Evolutionary conservation across 2,329 filamentous ascomycete genomes (phyloP), one percentile per base, ranked within the genome.

Genomic region (Trematosphaeria pertusa): DNA sequence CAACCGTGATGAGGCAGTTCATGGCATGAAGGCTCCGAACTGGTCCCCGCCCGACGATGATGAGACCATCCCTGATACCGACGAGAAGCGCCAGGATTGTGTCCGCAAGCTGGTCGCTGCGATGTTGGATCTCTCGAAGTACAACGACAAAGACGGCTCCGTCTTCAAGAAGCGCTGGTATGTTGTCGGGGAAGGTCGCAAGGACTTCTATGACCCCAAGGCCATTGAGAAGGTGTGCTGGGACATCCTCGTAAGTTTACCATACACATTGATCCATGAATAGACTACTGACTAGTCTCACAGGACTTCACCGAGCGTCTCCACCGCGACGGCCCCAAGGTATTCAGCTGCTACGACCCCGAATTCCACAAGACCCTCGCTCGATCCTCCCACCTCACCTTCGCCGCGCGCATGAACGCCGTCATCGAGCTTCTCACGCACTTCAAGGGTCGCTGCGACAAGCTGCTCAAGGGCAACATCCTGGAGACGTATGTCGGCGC

Each of bases 191-290:
- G n/a, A 12, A 7, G 24, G 12, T 7, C 24, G 12, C 12, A 12
- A 8, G 8, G 24, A 35, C 34, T 50, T 39, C 41, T 44, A 52
- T 22, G 18, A 28, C 17, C 5, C 15, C 1, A 17, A 31, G 3
- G 34, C 30, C 6, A 46, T 52, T 28, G 49, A 52, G 32, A 52
- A 46, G 28, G 49, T 46, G 2, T 48, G 44, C 37, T 52, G 45
- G 44, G 45, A 52, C 10, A 39, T 52, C 17, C 21, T 46, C n/a
- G 48, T 52, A 48, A 43, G 48, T 45, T 5, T 21, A n/a, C 4
- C 18, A 5, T 6, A 15, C 19, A 22, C 20, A 39, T 14, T 3
- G 12, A 4, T 18, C 34, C 7, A 38, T 26, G 31, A 6, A n/a
- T n/a, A n/a, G n/a, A n/a, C n/a, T 35, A 11, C 14, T 33, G 15